Base-by-base conservation (phyloP, 495 filamentous ascomycete genomes). In the Bryoglossum gracile region DNA sequence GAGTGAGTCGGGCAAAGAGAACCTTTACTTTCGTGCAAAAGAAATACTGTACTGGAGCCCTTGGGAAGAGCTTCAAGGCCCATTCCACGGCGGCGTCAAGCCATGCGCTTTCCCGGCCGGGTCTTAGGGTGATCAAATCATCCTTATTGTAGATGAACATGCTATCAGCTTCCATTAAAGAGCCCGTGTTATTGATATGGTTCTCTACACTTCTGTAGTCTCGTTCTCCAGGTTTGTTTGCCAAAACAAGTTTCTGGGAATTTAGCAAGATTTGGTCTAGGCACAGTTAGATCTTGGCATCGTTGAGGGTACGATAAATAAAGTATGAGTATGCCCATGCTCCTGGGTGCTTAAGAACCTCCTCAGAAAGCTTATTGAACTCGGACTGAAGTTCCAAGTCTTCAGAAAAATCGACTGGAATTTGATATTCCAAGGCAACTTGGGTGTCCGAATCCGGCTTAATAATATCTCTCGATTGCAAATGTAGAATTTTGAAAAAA, bases 21-120 rank as follows among this genome's bases (percentile, higher is more conserved):
- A n/a, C n/a, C n/a, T n/a, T 3, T 43, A 50, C 48, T 39, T 50
- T 50, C 36, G 48, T 36, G 48, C 48, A 50, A 28, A 50, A 50
- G 10, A 43, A 24, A 43, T 25, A 50, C 19, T 50, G 43, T 2
- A 50, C 40, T 10, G 32, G 19, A 10, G 16, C 9, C 5, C 48
- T 38, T 19, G 48, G 48, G 43, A 50, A 50, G 6, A 50, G 18
- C 37, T 50, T 50, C 22, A 69, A 35, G 16, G 37, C 23, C 18
- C 56, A 58, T 26, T 65, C 65, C n/a, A 69, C 53, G 0, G 55
- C n/a, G 13, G 61, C 61, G 37, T 68, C 64, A 24, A 69, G 61
- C 58, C 65, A 66, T 35, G 61, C 56, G 47, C 49, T 44, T 32
- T 65, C 65, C 45, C 62, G 51, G 9, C 57, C 56, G 4, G 63